Evolutionary conservation across 1,284 basidiomycete genomes (phyloP).

Genomic region (Ustilago cynodontis): DNA sequence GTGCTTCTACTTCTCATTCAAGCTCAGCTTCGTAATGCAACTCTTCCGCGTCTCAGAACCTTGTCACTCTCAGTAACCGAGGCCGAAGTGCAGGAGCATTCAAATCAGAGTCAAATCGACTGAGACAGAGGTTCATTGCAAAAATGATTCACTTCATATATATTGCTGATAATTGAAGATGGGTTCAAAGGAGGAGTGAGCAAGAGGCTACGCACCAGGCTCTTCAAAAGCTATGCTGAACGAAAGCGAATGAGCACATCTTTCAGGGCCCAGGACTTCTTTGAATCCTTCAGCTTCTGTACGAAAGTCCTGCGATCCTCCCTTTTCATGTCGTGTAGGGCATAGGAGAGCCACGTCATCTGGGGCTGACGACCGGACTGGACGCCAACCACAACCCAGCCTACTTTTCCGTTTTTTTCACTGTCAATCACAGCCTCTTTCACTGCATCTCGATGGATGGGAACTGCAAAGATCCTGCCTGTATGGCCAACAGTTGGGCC

Average conservation of each 20-base stretch:
- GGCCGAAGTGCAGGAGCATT: too few species aligned
- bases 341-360: constrained; percentile 17
- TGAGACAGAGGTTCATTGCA: too few species aligned
- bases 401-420: neutral
- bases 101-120: too few species aligned
- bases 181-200: too few species aligned
- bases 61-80: too few species aligned
- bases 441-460: constrained; percentile 11
- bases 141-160: too few species aligned
- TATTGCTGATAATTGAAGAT: too few species aligned
- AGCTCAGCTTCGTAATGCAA: neutral
- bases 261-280: neutral
- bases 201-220: neutral
- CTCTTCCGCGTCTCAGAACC: neutral
- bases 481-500: neutral
- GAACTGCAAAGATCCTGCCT: constrained; percentile 13
- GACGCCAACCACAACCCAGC: constrained; percentile 15
- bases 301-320: neutral
- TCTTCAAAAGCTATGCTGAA: neutral
- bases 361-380: neutral
- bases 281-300: neutral
- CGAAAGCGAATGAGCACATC: neutral
- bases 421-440: neutral
- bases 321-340: constrained; percentile 4
- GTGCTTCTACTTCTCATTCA: neutral